These are phyloP conservation scores for Brassica cretica DNA, from an alignment of 345 rosid genomes.

Conservation along the genomic window DNA sequence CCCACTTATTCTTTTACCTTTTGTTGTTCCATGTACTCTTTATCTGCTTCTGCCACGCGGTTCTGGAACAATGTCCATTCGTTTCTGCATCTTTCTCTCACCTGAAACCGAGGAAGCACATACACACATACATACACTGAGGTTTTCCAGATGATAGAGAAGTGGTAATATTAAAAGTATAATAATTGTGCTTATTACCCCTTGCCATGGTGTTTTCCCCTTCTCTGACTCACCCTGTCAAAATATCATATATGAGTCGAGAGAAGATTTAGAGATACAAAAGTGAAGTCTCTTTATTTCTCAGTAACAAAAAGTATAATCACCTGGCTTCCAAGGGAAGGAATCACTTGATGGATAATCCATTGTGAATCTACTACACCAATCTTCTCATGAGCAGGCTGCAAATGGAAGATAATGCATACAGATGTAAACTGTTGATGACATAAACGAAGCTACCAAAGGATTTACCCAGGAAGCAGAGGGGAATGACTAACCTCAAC, in stretches of 20 bases:
- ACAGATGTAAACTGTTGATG: neutral
- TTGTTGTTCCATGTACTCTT: constrained; percentile 42
- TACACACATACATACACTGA: constrained; percentile 11
- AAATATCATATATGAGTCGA: neutral
- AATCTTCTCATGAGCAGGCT: constrained; percentile 96
- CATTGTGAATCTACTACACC: constrained; percentile 98
- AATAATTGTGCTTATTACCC: constrained; percentile 48
- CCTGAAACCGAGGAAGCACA: constrained; percentile 45
- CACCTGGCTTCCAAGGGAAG: constrained; percentile 90
- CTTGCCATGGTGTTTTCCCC: constrained; percentile 87
- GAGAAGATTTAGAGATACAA: constrained; percentile 6
- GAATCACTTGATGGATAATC: constrained; percentile 91
- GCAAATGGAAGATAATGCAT: constrained; percentile 25
- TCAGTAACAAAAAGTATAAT: constrained; percentile 15
- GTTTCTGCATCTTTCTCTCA: constrained; percentile 69
- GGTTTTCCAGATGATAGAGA: constrained; percentile 1
- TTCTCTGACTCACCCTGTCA: constrained; percentile 64
- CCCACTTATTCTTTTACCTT: constrained; percentile 5
- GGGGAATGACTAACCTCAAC: constrained; percentile 54
- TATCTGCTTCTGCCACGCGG: constrained; percentile 69
- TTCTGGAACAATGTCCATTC: constrained; percentile 85
- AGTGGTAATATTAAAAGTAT: neutral
- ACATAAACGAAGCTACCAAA: constrained; percentile 5
- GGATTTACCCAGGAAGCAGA: neutral
- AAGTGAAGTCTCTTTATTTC: constrained; percentile 2